These are phyloP conservation scores for Botrytis sinoallii DNA, from an alignment of 2,329 filamentous ascomycete species.

Conservation along the genomic window DNA sequence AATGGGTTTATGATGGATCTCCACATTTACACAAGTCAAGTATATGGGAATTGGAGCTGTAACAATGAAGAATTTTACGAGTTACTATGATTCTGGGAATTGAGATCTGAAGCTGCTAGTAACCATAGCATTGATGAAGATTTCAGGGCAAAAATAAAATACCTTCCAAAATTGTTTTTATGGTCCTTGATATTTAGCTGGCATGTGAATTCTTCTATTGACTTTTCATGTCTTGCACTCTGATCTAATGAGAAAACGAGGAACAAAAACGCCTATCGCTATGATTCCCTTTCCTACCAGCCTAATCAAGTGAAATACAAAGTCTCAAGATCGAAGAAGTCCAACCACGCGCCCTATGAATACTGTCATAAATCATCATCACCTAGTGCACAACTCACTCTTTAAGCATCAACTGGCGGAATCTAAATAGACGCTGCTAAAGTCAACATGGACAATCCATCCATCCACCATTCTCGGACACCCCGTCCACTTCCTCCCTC, in stretches of 20 bases:
- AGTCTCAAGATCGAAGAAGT: background rate
- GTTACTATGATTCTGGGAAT: slow-evolving; percentile 23
- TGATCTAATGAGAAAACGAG: background rate
- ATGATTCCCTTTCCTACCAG: background rate
- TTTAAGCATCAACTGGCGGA: background rate
- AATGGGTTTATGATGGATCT: slow-evolving; percentile 6
- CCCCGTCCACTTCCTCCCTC: background rate
- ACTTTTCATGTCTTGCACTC: background rate
- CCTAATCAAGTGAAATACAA: background rate
- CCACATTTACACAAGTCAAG: slow-evolving; percentile 1
- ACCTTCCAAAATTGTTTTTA: background rate
- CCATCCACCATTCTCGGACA: slow-evolving; percentile 1
- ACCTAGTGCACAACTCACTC: background rate
- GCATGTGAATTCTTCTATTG: background rate
- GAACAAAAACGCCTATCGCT: background rate
- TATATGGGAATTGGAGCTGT: slow-evolving; percentile 23
- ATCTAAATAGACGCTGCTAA: background rate
- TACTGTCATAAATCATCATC: slow-evolving; percentile 1
- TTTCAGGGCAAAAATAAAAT: slow-evolving; percentile 14
- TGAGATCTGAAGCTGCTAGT: slow-evolving; percentile 21
- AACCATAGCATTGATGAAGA: slow-evolving; percentile 1
- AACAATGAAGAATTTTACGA: slow-evolving; percentile 27
- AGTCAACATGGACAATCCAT: background rate
- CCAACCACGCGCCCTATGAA: background rate
- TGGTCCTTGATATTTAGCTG: background rate